A percentile compares a stretch with the other conserved stretches of the same genome.
These are phyloP conservation scores for Wickerhamiella occidentalis DNA, from an alignment of 805 yeast species.

Conservation along the genomic window DNA sequence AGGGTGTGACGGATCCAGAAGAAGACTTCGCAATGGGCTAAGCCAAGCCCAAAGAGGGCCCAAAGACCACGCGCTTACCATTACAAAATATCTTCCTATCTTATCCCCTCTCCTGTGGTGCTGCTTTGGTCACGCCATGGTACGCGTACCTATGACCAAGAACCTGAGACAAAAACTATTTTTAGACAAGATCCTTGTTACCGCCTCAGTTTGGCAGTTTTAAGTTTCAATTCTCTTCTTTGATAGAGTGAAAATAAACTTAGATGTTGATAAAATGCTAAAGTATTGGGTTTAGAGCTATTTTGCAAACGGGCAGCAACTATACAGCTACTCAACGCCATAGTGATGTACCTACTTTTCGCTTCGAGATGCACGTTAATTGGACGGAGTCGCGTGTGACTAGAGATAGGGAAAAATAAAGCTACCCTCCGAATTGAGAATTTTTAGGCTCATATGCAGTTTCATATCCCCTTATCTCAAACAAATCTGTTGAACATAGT, in stretches of 20 bases:
- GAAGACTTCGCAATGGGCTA: no score
- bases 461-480: not conserved
- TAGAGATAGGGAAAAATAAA: no score
- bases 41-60: no score
- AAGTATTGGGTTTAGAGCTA: no score
- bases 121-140: not conserved
- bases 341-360: not conserved
- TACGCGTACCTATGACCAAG: not conserved
- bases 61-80: no score
- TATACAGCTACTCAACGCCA: no score
- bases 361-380: not conserved
- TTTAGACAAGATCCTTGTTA: not conserved
- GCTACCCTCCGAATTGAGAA: not conserved
- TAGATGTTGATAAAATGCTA: no score
- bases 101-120: no score
- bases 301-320: no score
- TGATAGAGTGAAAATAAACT: no score
- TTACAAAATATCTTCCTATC: no score
- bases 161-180: not conserved
- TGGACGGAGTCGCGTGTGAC: no score
- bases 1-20: not conserved
- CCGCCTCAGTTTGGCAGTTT: not conserved
- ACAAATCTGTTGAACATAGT: not conserved
- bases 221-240: not conserved
- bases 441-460: not conserved